phyloP scores from a whole-genome alignment of 164 flowering plant species.

The Malania oleifera region DNA sequence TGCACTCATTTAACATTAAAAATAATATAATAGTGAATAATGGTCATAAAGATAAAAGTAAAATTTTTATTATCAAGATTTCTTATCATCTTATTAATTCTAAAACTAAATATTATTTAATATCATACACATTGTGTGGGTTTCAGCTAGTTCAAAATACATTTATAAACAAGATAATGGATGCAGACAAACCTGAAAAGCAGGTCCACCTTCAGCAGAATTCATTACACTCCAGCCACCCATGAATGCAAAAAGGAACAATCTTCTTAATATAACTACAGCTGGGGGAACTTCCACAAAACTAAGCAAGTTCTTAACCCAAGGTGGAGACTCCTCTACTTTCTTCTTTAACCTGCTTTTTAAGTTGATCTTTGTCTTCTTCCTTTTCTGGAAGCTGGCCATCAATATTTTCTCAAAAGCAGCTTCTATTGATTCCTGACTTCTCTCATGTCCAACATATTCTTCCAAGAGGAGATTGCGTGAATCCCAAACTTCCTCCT shows the following conservation, averaged over 20 bases:
- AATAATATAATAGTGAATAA: too few relatives aligned
- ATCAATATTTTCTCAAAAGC: constrained; percentile 88
- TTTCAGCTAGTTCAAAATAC: neutral
- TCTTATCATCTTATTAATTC: too few relatives aligned
- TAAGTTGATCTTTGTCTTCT: constrained; percentile 84
- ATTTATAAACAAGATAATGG: neutral
- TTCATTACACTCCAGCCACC: constrained; percentile 90
- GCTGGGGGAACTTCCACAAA: constrained; percentile 77
- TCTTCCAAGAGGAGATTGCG: constrained; percentile 88
- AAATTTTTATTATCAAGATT: too few relatives aligned
- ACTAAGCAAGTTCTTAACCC: constrained; percentile 68
- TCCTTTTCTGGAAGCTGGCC: constrained; percentile 69
- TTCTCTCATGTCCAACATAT: constrained; percentile 80
- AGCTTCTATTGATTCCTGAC: constrained; percentile 88
- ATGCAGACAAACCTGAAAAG: constrained; percentile 74
- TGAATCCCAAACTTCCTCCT: constrained; percentile 88
- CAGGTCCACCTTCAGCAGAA: constrained; percentile 96
- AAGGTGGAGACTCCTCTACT: constrained; percentile 96
- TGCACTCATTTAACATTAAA: too few relatives aligned
- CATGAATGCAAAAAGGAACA: constrained; percentile 86
- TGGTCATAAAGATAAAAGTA: too few relatives aligned
- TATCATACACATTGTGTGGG: too few relatives aligned
- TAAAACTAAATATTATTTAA: too few relatives aligned
- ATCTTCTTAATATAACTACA: constrained; percentile 74
- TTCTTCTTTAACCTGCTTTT: constrained; percentile 75